A percentile compares a stretch with the other conserved stretches of the same genome.
phyloP scores from a whole-genome alignment of 176 grass and related monocot species.

The Carex pumila region DNA sequence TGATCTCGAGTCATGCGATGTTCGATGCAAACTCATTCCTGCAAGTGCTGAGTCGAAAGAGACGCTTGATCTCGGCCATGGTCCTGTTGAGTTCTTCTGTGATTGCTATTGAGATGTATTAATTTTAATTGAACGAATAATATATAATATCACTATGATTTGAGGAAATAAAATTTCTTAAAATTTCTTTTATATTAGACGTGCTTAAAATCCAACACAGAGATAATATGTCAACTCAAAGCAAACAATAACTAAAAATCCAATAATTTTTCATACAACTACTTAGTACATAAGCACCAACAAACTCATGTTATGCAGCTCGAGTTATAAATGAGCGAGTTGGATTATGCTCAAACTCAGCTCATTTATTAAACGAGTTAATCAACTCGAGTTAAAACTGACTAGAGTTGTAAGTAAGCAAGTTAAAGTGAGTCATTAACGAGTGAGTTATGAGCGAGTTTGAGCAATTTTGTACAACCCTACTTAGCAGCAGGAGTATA shows the following conservation, averaged over 20 bases:
- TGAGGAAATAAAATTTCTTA: background rate
- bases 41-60: background rate
- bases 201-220: background rate
- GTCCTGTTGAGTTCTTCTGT: background rate
- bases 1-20: background rate
- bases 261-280: background rate
- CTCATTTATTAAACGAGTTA: too few species aligned
- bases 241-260: background rate
- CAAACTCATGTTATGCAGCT: too few species aligned
- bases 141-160: background rate
- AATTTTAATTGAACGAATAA: background rate
- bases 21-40: background rate
- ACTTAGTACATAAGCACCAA: too few species aligned
- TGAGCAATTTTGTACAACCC: too few species aligned
- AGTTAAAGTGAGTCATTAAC: too few species aligned
- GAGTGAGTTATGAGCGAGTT: too few species aligned
- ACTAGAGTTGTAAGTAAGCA: too few species aligned
- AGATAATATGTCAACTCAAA: slow-evolving; percentile 8
- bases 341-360: too few species aligned
- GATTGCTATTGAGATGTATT: background rate
- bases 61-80: background rate
- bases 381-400: too few species aligned
- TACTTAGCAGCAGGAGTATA: too few species aligned
- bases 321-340: too few species aligned
- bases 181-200: background rate